Conservation (phyloP, 768 basidiomycete genomes). For the Hortiboletus campestris region DNA sequence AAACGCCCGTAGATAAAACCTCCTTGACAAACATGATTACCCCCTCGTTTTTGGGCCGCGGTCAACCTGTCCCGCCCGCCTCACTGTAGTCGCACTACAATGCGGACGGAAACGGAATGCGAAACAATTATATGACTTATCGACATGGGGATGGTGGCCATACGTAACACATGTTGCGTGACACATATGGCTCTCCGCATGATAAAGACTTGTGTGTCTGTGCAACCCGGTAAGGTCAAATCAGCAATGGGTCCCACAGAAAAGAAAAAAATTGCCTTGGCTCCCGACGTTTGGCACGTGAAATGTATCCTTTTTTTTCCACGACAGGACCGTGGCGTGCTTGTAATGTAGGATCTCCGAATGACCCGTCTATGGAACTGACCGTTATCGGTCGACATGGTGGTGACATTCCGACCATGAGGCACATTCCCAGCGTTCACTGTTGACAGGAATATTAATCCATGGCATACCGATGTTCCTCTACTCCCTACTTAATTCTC, state of each 20-base stretch:
- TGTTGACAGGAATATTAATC: not conserved
- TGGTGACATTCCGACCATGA: slow-evolving; percentile 5
- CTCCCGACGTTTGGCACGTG: not conserved
- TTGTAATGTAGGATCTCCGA: slow-evolving; percentile 2
- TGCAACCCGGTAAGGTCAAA: not conserved
- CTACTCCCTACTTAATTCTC: not conserved
- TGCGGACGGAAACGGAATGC: slow-evolving; percentile 18
- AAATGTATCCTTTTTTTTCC: slow-evolving; percentile 6
- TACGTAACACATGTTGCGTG: slow-evolving; percentile 1
- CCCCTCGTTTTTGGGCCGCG: not conserved
- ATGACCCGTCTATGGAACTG: slow-evolving; percentile 8
- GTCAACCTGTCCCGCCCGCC: slow-evolving; percentile 8
- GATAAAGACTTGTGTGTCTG: not conserved
- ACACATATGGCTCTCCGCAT: not conserved
- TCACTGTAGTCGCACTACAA: slow-evolving; percentile 7
- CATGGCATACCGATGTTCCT: slow-evolving; percentile 4
- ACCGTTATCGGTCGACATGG: slow-evolving; percentile 2
- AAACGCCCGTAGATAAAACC: too few species aligned
- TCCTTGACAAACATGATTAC: not conserved
- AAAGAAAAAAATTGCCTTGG: not conserved
- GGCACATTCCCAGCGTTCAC: not conserved
- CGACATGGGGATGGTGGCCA: slow-evolving; percentile 20
- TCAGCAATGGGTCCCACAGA: slow-evolving; percentile 7
- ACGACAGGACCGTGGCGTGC: slow-evolving; percentile 8
- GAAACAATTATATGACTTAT: slow-evolving; percentile 1